Base-by-base conservation (phyloP, 1,139 yeast species). In the Hansenula anomala region DNA sequence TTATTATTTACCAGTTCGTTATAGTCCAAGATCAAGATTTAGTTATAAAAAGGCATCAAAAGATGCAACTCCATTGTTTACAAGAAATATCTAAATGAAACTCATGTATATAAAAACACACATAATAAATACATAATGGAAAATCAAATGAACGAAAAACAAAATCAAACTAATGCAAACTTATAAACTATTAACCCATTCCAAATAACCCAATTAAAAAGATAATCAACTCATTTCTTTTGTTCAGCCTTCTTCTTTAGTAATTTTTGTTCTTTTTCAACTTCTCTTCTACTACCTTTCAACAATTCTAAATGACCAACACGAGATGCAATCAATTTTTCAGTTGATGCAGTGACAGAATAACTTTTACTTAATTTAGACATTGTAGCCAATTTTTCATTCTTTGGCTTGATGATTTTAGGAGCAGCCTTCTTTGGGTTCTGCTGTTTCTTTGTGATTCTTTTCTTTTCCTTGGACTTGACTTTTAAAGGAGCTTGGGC, bases 291-390 rank as follows among this genome's bases (percentile, higher is more conserved):
- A n/a, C 94, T 81, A 13, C 97, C 98, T 61, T 86, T 88, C 48
- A 92, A 67, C 37, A 92, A 60, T 63, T 92, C 98, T 54, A 92
- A 71, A 63, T 92, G 97, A n/a, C 98, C 98, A 5, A 90, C 97
- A 60, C 92, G 76, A 39, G 94, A 73, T 3, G 97, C 82, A 51
- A 90, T 78, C 47, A 88, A 71, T 63, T 78, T 87, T 63, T 92
- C 98, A 2, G 97, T 90, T 16, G 80, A 72, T 3, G 73, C 64
- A 40, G 84, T 75, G 49, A 86, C 71, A 19, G 87, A 82, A 22
- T 61, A 56, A 4, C 82, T 78, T 41, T 76, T 73, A 54, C 80
- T 90, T 45, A 76, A 61, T 55, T 83, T 83, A 41, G 80, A 69
- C 47, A 85, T 66, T 42, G 67, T 63, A 10, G 64, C 64, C 29